Conservation (phyloP, 345 rosid species). For the Raphanus raphanistrum region DNA sequence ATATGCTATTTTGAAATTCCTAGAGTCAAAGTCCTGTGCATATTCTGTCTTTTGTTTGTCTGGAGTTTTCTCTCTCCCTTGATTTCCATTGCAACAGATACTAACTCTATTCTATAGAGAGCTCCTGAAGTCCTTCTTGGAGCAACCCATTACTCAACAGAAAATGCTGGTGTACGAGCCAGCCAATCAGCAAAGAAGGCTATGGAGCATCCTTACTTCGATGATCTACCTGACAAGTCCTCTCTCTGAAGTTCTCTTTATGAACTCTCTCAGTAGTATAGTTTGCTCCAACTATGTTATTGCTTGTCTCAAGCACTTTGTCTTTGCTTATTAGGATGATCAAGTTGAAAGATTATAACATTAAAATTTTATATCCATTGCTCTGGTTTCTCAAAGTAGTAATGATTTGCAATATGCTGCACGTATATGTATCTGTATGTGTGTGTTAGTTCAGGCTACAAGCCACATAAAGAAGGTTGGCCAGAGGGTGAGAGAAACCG, state of each 20-base stretch:
- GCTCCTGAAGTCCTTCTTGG: too few species aligned
- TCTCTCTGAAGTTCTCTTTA: slow-evolving; percentile 45
- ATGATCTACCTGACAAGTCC: slow-evolving; percentile 61
- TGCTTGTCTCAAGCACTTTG: slow-evolving; percentile 66
- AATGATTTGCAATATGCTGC: background rate
- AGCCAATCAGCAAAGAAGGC: slow-evolving; percentile 86
- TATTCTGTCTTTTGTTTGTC: too few species aligned
- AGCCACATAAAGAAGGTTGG: slow-evolving; percentile 70
- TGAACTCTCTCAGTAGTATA: slow-evolving; percentile 2
- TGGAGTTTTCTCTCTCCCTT: too few species aligned
- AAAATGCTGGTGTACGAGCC: slow-evolving; percentile 90
- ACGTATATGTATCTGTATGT: background rate
- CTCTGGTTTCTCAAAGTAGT: background rate
- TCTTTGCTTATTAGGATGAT: slow-evolving; percentile 8
- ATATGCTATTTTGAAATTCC: too few species aligned
- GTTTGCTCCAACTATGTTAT: slow-evolving; percentile 1
- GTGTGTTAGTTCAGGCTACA: slow-evolving; percentile 38
- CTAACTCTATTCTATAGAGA: too few species aligned
- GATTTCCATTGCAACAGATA: too few species aligned
- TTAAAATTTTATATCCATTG: background rate
- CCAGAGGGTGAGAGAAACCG: slow-evolving; percentile 65
- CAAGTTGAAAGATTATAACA: too few species aligned
- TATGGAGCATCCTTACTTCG: slow-evolving; percentile 90
- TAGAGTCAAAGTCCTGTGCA: too few species aligned
- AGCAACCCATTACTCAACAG: slow-evolving; percentile 43